Base-by-base conservation (phyloP, 371 early-diverging fungal species). In the Mortierella sp. region DNA sequence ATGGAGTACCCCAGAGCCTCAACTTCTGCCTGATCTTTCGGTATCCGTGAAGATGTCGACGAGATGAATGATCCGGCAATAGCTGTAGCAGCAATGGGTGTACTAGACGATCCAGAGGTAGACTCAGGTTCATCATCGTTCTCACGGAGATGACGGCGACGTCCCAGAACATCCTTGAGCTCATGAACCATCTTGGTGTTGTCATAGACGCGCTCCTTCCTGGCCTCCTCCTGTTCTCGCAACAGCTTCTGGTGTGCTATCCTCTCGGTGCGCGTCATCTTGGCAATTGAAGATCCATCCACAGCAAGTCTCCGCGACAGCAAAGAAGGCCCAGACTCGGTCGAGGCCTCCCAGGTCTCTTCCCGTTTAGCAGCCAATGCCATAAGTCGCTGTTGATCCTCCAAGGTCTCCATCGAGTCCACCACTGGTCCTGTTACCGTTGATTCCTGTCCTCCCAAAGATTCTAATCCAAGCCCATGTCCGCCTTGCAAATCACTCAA, bases 141-240 rank as follows among this genome's bases (percentile, higher is more conserved):
- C 50, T 86, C 86, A 24, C 86, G 59, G 21, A 86, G 53, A 50
- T 86, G 79, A 5, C 86, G 79, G 71, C 93, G 81, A 53, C 89
- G 90, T 74, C 90, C 88, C 67, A 93, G 82, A 8, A 94, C 94
- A 80, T 89, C 88, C 72, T 93, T 94, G 24, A 94, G 79, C 78
- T 94, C 94, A 78, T 91, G 89, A 0, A 94, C 93, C 93, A 94
- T 93, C 34, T 85, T 74, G 31, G 81, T 75, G 13, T 51, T 59
- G 53, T 82, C 77, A 21, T 77, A 67, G 10, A 44, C 53, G 16
- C 76, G 79, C 44, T 80, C 87, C 53, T 76, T 79, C 57, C 64
- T 71, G 70, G 59, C 71, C 43, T 83, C 92, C 80, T 93, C 91
- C 73, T 91, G 79, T 44, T 89, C 90, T 37, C 93, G 82, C 46